Conservation (phyloP, 2,329 filamentous ascomycete genomes). For the Venturia oleaginea region DNA sequence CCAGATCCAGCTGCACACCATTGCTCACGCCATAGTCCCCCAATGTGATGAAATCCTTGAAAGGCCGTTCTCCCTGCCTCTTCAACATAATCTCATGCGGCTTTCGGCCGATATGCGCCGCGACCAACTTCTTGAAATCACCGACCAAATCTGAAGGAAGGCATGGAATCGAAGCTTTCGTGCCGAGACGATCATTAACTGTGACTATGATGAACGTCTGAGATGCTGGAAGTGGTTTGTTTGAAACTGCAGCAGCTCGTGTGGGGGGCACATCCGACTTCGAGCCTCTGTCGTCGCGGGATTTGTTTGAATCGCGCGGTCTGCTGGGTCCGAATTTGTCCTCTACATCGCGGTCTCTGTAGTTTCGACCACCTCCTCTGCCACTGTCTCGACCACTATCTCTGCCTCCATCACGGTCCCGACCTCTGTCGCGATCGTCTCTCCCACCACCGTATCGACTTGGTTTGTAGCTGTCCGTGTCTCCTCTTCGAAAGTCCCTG, state of each 20-base stretch:
- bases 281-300: conserved; percentile 23
- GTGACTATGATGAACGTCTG: conserved; percentile 81
- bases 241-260: conserved; percentile 20
- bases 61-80: conserved; percentile 83
- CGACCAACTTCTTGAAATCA: conserved; percentile 79
- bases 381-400: conserved; percentile 11
- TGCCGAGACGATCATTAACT: conserved; percentile 90
- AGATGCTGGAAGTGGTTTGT: conserved; percentile 17
- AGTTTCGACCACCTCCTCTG: conserved; percentile 7
- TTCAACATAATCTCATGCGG: conserved; percentile 88
- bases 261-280: conserved; percentile 11
- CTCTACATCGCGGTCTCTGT: conserved; percentile 5
- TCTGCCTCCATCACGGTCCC: conserved; percentile 14
- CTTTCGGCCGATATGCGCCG: conserved; percentile 77
- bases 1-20: conserved; percentile 56
- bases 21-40: conserved; percentile 93
- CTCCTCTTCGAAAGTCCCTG: conserved; percentile 11
- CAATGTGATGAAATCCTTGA: conserved; percentile 81
- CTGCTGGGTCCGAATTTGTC: conserved; percentile 10
- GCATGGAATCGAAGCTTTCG: conserved; percentile 90
- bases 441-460: conserved; percentile 11
- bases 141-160: conserved; percentile 63
- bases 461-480: conserved; percentile 6
- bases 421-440: conserved; percentile 16
- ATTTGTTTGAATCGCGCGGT: conserved; percentile 21